Evolutionary conservation across 768 basidiomycete species (phyloP), one percentile per base, ranked within the genome.

Genomic region (Albatrellus ellisii): DNA sequence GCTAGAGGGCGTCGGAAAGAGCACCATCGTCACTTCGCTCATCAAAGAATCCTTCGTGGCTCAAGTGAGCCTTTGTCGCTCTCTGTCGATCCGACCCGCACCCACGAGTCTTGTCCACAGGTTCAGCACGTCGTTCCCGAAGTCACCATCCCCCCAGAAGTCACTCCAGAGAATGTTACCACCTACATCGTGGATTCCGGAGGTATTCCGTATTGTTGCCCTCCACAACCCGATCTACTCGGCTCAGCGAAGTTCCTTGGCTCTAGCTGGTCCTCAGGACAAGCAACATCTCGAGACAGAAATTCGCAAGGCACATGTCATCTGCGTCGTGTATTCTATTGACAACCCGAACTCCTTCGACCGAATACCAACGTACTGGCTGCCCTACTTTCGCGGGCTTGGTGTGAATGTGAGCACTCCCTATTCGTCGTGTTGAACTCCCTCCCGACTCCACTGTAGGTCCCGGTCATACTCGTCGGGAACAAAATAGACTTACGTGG

Each of bases 141-240:
- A 61, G 91, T 99, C 35, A 97, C 94, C 6, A 95, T 99, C 42
- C 95, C 94, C 6, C 90, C 92, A 53, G 88, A 92, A 62, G 89
- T 95, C 36, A 94, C 91, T 17, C 89, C 94, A 37, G 91, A 94
- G 65, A 91, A 95, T 57, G 89, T 99, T 29, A 97, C 94, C 1
- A 97, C 92, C 4, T 88, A 92, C 57, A 97, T 99, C 47, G 87
- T 98, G 41, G 94, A 99, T 63, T 91, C 94, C 37, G 92, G 92
- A 60, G 81, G 94, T 91, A 54, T 48, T 78, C 68, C 24, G 37
- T 18, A 18, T n/a, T n/a, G n/a, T n/a, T n/a, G n/a, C 17, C 42
- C 20, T 28, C 29, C 11, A 18, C 37, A 32, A 26, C 39, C 43
- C 31, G 39, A 22, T 39, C 33, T 24, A 29, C 15, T 5, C 10